These are phyloP conservation scores for Penicillium hesseltinei DNA, from an alignment of 2,329 filamentous ascomycete species.

Conservation along the genomic window DNA sequence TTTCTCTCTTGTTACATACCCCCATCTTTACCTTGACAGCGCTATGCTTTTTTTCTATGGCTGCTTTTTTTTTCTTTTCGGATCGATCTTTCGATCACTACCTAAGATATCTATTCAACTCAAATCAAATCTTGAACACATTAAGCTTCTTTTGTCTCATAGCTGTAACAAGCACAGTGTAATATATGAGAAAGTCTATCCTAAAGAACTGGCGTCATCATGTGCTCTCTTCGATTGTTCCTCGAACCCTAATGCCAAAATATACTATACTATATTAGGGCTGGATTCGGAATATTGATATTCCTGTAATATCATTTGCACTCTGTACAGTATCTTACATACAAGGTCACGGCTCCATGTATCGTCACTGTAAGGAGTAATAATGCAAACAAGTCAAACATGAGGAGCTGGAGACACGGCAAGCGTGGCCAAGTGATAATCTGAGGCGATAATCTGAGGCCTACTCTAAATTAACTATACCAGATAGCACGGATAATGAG, in stretches of 20 bases:
- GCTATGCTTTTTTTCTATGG: neutral
- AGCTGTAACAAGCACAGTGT: neutral
- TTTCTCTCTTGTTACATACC: slow-evolving; percentile 17
- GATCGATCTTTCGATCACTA: slow-evolving; percentile 1
- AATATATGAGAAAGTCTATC: neutral
- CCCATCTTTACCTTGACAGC: neutral
- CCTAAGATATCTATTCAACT: slow-evolving; percentile 8
- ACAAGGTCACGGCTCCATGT: too few relatives aligned
- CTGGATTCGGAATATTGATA: neutral
- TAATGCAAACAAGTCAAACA: too few relatives aligned
- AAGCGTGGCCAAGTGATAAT: too few relatives aligned
- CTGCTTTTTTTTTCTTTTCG: slow-evolving; percentile 8
- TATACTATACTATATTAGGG: neutral
- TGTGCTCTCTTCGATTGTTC: neutral
- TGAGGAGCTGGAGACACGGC: too few relatives aligned
- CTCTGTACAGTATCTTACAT: too few relatives aligned
- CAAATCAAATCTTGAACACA: neutral
- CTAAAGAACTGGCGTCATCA: neutral
- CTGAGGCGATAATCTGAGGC: too few relatives aligned
- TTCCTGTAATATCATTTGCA: neutral
- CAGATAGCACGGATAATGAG: too few relatives aligned
- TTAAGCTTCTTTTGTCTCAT: neutral
- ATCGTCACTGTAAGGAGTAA: too few relatives aligned
- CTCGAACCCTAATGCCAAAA: neutral
- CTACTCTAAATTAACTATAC: too few relatives aligned